Base-by-base conservation (phyloP, 768 basidiomycete genomes). In the Kwoniella sp. region DNA sequence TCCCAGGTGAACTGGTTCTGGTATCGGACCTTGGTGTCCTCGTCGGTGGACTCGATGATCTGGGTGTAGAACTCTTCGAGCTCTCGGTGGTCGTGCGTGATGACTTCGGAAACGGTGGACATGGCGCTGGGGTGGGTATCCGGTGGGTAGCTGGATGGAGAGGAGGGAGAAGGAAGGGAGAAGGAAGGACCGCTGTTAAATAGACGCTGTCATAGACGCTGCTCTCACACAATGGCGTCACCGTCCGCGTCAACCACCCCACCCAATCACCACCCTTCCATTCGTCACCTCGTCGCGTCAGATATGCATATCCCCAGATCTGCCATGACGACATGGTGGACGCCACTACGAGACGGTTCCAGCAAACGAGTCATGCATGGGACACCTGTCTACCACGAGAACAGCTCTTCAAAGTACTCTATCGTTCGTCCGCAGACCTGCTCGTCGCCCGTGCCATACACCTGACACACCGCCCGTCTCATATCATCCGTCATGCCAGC, bases 1-100 rank as follows among this genome's bases (percentile, higher is more conserved):
- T 62, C 53, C 60, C 60, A 62, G 14, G 53, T 50, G 37, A 58
- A 62, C 40, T 58, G 56, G 45, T 62, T 62, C 32, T 56, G 56
- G 25, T 41, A 62, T 40, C 57, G 53, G 22, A 46, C 39, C 31
- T 55, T 47, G 12, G 27, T 38, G 42, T 50, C 56, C 8, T 48
- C 38, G 28, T 53, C 34, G 10, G 43, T 12, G 3, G 60, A 37
- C 19, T 19, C 28, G 32, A 62, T 15, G 34, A 62, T 56, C 9
- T 58, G 50, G 37, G 50, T 9, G 40, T 62, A 62, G 36, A 47
- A 59, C 10, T 62, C 57, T 28, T 62, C 39, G 22, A 62, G 41
- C 26, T 58, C 53, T 15, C 42, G 42, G 44, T 62, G 60, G 31
- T 62, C 60, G 38, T 57, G 46, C 9, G 36, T 54, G 56, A 62